Evolutionary conservation across 495 filamentous ascomycete genomes (phyloP).

Genomic region (Aspergillus ellipticus): DNA sequence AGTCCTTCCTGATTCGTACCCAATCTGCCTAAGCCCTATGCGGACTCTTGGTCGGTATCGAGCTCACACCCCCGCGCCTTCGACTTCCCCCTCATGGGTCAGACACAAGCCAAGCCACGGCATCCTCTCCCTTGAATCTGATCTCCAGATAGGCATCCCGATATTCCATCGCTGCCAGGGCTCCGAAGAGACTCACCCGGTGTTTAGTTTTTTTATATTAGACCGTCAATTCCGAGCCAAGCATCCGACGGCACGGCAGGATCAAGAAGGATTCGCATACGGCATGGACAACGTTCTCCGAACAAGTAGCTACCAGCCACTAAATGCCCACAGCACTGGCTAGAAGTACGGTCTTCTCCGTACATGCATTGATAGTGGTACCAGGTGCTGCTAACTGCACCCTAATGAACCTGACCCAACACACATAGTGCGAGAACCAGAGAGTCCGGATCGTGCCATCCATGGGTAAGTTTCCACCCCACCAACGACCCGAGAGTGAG

Average conservation of each 20-base stretch:
- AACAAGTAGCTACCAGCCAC: neutral
- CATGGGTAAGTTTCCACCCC: neutral
- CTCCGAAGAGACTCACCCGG: neutral
- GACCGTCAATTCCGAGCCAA: neutral
- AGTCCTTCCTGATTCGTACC: neutral
- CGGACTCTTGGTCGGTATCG: neutral
- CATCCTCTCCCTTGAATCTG: neutral
- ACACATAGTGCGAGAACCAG: neutral
- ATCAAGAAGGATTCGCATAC: neutral
- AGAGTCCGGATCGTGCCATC: neutral
- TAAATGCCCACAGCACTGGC: neutral
- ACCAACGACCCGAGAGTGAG: neutral
- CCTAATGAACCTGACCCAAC: neutral
- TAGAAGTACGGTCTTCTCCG: neutral
- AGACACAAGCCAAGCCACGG: neutral
- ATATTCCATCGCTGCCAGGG: neutral
- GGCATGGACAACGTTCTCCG: neutral
- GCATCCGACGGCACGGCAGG: neutral
- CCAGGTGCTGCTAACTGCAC: neutral
- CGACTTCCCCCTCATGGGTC: neutral
- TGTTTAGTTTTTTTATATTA: neutral
- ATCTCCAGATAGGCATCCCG: neutral
- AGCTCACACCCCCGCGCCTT: neutral
- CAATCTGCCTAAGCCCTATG: neutral
- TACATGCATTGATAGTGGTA: neutral